phyloP scores from a whole-genome alignment of 495 filamentous ascomycete species.

The Bathelium albidoporum region DNA sequence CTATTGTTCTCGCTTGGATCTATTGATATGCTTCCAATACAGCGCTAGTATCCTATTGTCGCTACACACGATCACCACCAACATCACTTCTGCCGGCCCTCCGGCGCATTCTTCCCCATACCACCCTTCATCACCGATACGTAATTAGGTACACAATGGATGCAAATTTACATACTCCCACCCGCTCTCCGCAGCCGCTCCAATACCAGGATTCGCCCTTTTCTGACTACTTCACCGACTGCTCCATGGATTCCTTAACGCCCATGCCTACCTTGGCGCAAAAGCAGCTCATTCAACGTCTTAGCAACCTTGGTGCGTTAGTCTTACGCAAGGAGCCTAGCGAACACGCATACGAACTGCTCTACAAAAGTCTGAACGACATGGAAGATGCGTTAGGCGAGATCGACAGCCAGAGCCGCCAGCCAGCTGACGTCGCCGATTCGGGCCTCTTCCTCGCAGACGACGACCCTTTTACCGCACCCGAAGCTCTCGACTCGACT shows the following conservation, averaged over 20 bases:
- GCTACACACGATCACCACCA: not conserved
- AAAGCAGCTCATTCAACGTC: conserved; percentile 7
- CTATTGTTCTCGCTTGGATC: not conserved
- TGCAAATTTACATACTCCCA: not conserved
- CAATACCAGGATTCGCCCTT: conserved; percentile 22
- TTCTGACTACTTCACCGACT: conserved; percentile 29
- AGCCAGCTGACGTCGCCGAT: conserved; percentile 17
- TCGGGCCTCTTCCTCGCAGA: conserved; percentile 23
- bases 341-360: not conserved
- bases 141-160: not conserved
- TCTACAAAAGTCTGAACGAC: conserved; percentile 9
- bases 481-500: no score
- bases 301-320: conserved; percentile 9
- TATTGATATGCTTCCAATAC: not conserved
- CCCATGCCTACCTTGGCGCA: not conserved
- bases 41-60: not conserved
- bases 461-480: conserved; percentile 12
- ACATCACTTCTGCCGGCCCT: not conserved
- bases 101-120: not conserved
- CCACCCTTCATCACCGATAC: not conserved
- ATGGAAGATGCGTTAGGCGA: conserved; percentile 17
- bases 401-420: conserved; percentile 15
- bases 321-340: conserved; percentile 6
- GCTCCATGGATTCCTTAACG: not conserved
- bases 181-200: not conserved